Evolutionary conservation across 176 grass and related monocot genomes (phyloP).

Genomic region (Carex scoparia): DNA sequence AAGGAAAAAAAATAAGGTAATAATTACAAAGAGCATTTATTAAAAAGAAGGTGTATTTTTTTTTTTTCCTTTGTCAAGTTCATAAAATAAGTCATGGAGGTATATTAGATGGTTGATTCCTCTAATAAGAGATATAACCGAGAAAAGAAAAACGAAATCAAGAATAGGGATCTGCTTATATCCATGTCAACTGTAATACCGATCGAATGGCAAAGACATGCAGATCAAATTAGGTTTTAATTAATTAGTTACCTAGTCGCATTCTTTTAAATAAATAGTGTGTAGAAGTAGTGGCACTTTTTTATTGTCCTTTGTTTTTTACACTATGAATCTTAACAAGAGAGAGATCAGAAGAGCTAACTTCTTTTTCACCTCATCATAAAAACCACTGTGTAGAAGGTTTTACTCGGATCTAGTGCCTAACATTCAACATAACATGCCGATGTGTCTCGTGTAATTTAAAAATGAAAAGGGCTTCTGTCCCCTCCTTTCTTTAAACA

Average conservation of each 20-base stretch:
- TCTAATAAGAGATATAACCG: not conserved
- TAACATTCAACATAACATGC: not conserved
- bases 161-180: not conserved
- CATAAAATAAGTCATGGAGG: not conserved
- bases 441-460: not conserved
- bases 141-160: not conserved
- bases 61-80: not conserved
- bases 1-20: not conserved
- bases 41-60: not conserved
- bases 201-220: constrained; percentile 18
- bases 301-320: not conserved
- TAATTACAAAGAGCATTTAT: not conserved
- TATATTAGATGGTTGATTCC: not conserved
- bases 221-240: not conserved
- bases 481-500: not conserved
- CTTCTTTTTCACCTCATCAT: not conserved
- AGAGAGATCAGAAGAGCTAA: not conserved
- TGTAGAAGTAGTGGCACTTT: constrained; percentile 1
- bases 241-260: not conserved
- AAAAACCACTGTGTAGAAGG: not conserved
- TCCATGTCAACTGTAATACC: constrained; percentile 12
- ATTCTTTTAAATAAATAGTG: not conserved
- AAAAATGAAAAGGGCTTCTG: not conserved
- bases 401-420: not conserved
- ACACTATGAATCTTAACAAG: not conserved